Percentiles rank a stretch among this genome's conserved stretches.
These are phyloP conservation scores for Claviceps sorghi DNA, from an alignment of 2,329 filamentous ascomycete genomes.

Conservation along the genomic window DNA sequence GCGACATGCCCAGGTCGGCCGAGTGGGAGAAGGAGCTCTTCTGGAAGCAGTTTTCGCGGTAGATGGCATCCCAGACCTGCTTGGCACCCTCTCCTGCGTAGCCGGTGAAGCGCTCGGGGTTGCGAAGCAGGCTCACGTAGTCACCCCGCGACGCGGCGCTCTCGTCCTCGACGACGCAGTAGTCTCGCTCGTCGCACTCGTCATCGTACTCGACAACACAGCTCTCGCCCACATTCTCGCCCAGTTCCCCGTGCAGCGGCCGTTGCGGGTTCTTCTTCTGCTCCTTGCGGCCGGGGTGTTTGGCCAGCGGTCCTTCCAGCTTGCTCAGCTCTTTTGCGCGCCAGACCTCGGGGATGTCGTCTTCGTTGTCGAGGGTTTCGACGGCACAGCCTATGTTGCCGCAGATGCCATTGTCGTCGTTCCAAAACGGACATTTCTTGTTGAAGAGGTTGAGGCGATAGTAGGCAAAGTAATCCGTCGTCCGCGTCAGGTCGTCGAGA, in stretches of 20 bases:
- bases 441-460: conserved; percentile 92
- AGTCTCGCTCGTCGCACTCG: conserved; percentile 91
- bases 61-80: conserved; percentile 94
- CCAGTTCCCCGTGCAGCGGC: conserved; percentile 69
- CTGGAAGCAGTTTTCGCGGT: conserved; percentile 92
- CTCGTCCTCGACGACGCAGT: conserved; percentile 92
- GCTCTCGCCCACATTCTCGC: conserved; percentile 79
- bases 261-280: conserved; percentile 56
- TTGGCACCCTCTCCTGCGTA: conserved; percentile 73
- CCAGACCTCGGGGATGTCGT: conserved; percentile 87
- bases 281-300: conserved; percentile 64
- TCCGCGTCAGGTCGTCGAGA: conserved; percentile 65
- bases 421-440: conserved; percentile 92
- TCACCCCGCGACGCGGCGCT: conserved; percentile 75
- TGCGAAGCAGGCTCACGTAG: conserved; percentile 87
- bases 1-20: conserved; percentile 35
- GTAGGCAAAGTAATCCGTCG: conserved; percentile 96
- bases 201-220: conserved; percentile 97
- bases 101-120: conserved; percentile 90
- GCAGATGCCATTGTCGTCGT: conserved; percentile 83
- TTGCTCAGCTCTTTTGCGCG: conserved; percentile 83
- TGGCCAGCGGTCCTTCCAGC: conserved; percentile 78
- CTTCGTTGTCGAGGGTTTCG: conserved; percentile 86
- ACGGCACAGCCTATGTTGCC: conserved; percentile 95
- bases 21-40: conserved; percentile 48